Evolutionary conservation across 2,329 filamentous ascomycete species (phyloP).

Genomic region (Fusarium proliferatum): DNA sequence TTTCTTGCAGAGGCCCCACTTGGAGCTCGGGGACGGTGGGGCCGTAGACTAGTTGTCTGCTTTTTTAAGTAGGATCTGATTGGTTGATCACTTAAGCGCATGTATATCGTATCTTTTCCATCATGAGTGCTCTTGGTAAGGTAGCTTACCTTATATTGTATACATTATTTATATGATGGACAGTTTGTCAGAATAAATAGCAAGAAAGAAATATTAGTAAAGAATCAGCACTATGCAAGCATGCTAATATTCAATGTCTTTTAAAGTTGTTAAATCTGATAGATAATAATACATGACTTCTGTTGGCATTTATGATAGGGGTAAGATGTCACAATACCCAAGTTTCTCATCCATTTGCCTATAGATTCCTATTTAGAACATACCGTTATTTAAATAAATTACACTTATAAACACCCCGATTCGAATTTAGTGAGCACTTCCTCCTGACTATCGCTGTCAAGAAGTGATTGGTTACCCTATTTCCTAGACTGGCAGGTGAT

Average conservation of each 20-base stretch:
- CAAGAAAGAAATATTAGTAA: too few species aligned
- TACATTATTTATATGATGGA: not conserved
- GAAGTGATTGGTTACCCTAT: conserved; percentile 35
- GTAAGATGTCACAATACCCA: not conserved
- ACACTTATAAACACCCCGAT: not conserved
- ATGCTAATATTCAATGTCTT: accelerated
- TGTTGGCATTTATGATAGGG: not conserved
- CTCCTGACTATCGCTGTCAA: not conserved
- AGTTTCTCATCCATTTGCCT: not conserved
- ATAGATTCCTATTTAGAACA: not conserved
- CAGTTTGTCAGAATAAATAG: not conserved
- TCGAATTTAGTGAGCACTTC: not conserved
- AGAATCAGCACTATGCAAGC: too few species aligned
- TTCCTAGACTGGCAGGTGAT: conserved; percentile 40
- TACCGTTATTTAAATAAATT: not conserved
- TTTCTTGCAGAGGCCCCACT: conserved; percentile 38
- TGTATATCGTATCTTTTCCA: not conserved
- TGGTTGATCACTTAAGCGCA: not conserved
- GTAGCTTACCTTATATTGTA: not conserved
- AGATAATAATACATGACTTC: too few species aligned
- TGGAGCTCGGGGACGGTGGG: conserved; percentile 23
- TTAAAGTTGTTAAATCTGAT: not conserved
- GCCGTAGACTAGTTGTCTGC: conserved; percentile 5
- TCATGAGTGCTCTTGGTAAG: not conserved
- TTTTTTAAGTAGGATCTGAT: conserved; percentile 32